phyloP scores from a whole-genome alignment of 2,329 filamentous ascomycete genomes.

The Orbilia oligospora region DNA sequence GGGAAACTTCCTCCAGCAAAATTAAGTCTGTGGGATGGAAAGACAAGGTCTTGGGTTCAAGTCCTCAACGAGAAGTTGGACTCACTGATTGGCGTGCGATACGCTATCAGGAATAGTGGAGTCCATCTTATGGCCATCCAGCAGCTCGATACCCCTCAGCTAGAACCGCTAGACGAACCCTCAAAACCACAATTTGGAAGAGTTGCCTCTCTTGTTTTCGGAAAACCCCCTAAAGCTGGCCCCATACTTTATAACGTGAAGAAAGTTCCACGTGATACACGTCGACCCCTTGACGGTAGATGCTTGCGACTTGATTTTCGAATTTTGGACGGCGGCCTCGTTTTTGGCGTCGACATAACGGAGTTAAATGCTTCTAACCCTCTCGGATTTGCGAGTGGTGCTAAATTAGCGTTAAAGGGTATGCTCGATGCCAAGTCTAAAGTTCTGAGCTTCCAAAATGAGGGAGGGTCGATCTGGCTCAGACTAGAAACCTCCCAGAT shows the following conservation, averaged over 20 bases:
- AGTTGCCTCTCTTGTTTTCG: conserved; percentile 39
- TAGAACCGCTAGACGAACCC: background rate
- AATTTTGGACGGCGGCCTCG: conserved; percentile 22
- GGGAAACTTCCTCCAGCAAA: conserved; percentile 9
- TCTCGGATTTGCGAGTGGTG: background rate
- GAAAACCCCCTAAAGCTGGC: conserved; percentile 12
- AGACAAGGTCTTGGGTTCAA: conserved; percentile 22
- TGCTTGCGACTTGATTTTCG: conserved; percentile 19
- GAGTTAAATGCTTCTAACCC: background rate
- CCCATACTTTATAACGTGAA: conserved; percentile 39
- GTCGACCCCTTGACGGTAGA: background rate
- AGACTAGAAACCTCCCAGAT: conserved; percentile 20
- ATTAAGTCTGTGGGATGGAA: conserved; percentile 24
- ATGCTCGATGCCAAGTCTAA: conserved; percentile 12
- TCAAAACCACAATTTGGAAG: conserved; percentile 10
- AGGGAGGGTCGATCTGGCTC: conserved; percentile 23
- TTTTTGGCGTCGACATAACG: conserved; percentile 12
- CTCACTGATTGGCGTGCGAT: conserved; percentile 8
- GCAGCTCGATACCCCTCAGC: background rate
- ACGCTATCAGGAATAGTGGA: conserved; percentile 36
- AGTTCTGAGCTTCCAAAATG: conserved; percentile 7
- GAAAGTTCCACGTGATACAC: conserved; percentile 1
- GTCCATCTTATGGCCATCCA: conserved; percentile 40
- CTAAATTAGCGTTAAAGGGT: background rate
- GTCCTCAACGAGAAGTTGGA: conserved; percentile 15